Conservation (phyloP, 352 stramenopile genomes). For the Pythium biforme region DNA sequence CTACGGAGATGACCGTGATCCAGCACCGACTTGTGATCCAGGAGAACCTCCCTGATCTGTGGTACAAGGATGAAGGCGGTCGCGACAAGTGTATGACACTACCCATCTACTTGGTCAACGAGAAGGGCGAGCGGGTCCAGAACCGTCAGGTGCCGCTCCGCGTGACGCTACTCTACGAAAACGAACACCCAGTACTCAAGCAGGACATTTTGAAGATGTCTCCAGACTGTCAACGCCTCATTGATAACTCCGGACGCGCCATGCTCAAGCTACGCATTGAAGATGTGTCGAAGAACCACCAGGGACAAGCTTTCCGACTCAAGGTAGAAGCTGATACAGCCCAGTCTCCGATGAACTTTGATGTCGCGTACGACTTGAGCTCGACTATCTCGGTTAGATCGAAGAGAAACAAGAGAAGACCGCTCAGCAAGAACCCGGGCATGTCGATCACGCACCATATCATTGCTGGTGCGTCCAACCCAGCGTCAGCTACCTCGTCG, state of each 20-base stretch:
- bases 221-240: constrained; percentile 81
- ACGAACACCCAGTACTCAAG: constrained; percentile 90
- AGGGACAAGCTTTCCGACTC: constrained; percentile 92
- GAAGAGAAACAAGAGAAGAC: constrained; percentile 93
- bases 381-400: constrained; percentile 92
- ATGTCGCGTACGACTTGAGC: constrained; percentile 90
- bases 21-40: constrained; percentile 83
- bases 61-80: constrained; percentile 86
- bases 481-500: constrained; percentile 64
- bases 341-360: constrained; percentile 84
- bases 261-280: constrained; percentile 92
- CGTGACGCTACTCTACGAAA: constrained; percentile 86
- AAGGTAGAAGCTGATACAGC: constrained; percentile 90
- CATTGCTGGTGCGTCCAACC: constrained; percentile 62
- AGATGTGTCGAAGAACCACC: constrained; percentile 97
- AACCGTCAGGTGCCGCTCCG: constrained; percentile 73
- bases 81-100: constrained; percentile 87
- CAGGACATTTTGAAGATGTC: constrained; percentile 94
- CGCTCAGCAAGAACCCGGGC: constrained; percentile 45
- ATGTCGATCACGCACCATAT: constrained; percentile 72
- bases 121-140: constrained; percentile 75
- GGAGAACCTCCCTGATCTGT: constrained; percentile 79
- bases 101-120: constrained; percentile 73
- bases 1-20: constrained; percentile 82
- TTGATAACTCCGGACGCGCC: constrained; percentile 80